These are phyloP conservation scores for Barbatosphaeria neglecta DNA, from an alignment of 495 filamentous ascomycete species.

Conservation along the genomic window DNA sequence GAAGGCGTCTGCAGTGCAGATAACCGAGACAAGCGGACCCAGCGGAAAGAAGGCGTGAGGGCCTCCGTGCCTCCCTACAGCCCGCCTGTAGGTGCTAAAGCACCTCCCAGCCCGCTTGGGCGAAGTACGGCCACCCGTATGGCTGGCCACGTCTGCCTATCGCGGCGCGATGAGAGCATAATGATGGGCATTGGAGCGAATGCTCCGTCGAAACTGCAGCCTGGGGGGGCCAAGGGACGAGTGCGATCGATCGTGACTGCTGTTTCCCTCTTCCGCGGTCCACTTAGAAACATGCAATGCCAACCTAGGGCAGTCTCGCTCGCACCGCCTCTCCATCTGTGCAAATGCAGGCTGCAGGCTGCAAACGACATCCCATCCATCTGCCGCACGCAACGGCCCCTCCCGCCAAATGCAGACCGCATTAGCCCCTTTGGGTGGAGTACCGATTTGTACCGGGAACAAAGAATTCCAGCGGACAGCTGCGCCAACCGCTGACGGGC, in stretches of 20 bases:
- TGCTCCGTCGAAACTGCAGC: background rate
- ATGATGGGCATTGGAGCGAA: background rate
- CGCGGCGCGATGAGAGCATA: background rate
- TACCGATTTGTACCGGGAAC: background rate
- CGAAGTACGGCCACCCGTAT: no score
- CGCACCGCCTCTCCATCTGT: conserved; percentile 1
- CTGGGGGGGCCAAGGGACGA: background rate
- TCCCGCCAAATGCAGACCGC: conserved; percentile 6
- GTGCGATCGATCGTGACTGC: background rate
- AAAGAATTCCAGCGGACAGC: no score
- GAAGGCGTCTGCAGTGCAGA: no score
- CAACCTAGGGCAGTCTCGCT: no score
- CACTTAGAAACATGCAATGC: background rate
- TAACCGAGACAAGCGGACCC: no score
- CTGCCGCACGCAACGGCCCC: conserved; percentile 9
- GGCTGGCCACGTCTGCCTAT: no score
- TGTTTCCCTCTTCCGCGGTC: background rate
- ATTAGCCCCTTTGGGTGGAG: background rate
- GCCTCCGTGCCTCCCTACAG: no score
- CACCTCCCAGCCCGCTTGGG: no score
- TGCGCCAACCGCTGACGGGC: no score
- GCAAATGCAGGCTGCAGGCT: conserved; percentile 7
- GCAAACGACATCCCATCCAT: conserved; percentile 10
- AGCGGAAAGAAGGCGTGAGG: no score
- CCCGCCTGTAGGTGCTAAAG: no score